phyloP scores from a whole-genome alignment of 352 stramenopile species.

The Pythium chondricola region DNA sequence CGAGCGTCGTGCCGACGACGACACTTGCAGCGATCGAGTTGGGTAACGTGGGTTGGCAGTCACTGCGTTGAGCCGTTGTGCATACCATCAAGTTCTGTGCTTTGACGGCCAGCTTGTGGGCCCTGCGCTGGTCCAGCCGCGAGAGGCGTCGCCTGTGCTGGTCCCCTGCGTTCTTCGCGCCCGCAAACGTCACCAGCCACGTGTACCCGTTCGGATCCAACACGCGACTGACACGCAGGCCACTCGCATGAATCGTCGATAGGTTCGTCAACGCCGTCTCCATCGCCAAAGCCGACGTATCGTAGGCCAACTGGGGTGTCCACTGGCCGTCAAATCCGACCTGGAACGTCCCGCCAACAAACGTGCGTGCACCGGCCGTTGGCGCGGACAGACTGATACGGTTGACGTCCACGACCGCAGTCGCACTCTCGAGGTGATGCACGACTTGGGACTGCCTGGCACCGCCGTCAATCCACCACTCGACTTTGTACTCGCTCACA shows the following conservation, averaged over 20 bases:
- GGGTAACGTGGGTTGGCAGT: constrained; percentile 34
- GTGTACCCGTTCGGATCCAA: constrained; percentile 67
- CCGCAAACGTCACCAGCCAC: constrained; percentile 67
- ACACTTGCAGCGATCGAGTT: constrained; percentile 44
- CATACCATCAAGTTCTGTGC: constrained; percentile 55
- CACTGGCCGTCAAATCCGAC: constrained; percentile 85
- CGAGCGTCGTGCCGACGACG: constrained; percentile 30
- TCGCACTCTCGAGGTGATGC: constrained; percentile 28
- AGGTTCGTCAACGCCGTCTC: constrained; percentile 42
- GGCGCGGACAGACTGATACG: constrained; percentile 69
- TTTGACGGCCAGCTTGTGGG: constrained; percentile 50
- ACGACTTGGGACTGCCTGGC: constrained; percentile 48
- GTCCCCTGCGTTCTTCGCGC: constrained; percentile 37
- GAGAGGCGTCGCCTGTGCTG: constrained; percentile 50
- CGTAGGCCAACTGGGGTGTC: constrained; percentile 80
- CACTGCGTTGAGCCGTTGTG: constrained; percentile 26
- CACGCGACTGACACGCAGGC: constrained; percentile 41
- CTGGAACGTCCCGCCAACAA: constrained; percentile 79
- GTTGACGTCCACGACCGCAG: constrained; percentile 47
- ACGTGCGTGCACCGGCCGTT: constrained; percentile 30
- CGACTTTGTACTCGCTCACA: constrained; percentile 76
- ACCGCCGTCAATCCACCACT: constrained; percentile 55
- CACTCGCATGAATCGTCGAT: constrained; percentile 56
- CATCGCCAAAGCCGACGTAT: constrained; percentile 82
- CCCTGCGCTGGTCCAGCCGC: constrained; percentile 26